phyloP scores from a whole-genome alignment of 805 yeast species.

The Hyphopichia homilentoma region DNA sequence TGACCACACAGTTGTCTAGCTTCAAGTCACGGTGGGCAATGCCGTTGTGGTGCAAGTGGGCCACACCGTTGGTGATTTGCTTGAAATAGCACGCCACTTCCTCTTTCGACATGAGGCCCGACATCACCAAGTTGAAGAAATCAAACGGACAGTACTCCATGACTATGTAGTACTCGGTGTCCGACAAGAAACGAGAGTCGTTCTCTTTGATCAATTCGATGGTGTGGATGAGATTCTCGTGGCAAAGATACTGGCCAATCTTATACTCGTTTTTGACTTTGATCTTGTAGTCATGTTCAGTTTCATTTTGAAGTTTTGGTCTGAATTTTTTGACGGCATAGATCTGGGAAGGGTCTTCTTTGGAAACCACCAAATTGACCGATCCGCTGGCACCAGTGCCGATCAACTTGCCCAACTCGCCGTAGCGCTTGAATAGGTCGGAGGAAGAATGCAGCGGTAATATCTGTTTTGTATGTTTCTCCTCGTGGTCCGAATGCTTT shows the following conservation, averaged over 20 bases:
- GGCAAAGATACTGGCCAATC: slow-evolving; percentile 69
- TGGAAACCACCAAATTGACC: slow-evolving; percentile 71
- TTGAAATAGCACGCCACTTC: slow-evolving; percentile 80
- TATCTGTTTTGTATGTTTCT: neutral
- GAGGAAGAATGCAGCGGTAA: slow-evolving; percentile 17
- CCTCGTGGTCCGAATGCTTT: slow-evolving; percentile 14
- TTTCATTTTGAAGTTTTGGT: slow-evolving; percentile 56
- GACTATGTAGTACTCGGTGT: slow-evolving; percentile 55
- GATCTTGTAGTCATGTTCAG: slow-evolving; percentile 64
- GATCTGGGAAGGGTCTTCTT: slow-evolving; percentile 45
- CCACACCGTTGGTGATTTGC: slow-evolving; percentile 74
- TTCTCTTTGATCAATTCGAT: slow-evolving; percentile 74
- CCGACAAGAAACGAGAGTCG: slow-evolving; percentile 11
- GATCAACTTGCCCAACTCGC: slow-evolving; percentile 60
- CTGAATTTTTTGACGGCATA: slow-evolving; percentile 89
- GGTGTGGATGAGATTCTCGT: slow-evolving; percentile 78
- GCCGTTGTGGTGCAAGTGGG: slow-evolving; percentile 74
- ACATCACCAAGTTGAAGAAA: slow-evolving; percentile 90
- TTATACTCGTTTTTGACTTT: slow-evolving; percentile 81
- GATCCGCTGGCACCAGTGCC: slow-evolving; percentile 97
- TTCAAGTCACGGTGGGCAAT: slow-evolving; percentile 92
- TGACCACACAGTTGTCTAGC: slow-evolving; percentile 89
- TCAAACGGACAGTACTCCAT: slow-evolving; percentile 95
- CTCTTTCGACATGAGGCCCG: slow-evolving; percentile 65
- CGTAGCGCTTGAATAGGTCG: slow-evolving; percentile 53